Percentiles rank a stretch among this genome's conserved stretches.
phyloP scores from a whole-genome alignment of 1,139 yeast species.

The Saccharomyces hybrid region DNA sequence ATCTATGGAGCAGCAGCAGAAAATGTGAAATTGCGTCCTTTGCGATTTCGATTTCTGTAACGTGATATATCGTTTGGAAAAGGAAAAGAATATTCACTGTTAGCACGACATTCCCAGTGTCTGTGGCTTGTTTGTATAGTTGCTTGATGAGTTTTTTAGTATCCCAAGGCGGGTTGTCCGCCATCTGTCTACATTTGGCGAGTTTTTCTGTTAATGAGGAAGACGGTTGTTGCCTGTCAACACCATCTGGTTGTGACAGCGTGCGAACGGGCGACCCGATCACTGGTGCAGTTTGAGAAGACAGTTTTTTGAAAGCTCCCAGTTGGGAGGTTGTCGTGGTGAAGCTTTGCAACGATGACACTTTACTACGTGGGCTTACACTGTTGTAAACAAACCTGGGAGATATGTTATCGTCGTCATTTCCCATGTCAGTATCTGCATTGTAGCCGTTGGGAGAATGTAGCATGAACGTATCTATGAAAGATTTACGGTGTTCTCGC shows the following conservation, averaged over 20 bases:
- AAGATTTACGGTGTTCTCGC: constrained; percentile 20
- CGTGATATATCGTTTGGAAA: constrained; percentile 26
- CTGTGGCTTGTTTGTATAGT: constrained; percentile 27
- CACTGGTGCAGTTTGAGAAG: neutral
- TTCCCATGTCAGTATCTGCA: constrained; percentile 4
- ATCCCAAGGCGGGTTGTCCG: constrained; percentile 26
- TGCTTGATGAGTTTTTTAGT: constrained; percentile 24
- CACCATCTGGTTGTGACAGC: neutral
- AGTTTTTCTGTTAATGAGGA: neutral
- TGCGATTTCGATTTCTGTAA: constrained; percentile 20
- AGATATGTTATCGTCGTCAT: neutral
- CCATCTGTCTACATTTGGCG: neutral
- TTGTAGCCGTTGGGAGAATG: constrained; percentile 8
- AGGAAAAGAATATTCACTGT: constrained; percentile 23
- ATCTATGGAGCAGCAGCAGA: constrained; percentile 27
- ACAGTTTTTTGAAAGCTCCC: constrained; percentile 8
- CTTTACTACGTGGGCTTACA: constrained; percentile 12
- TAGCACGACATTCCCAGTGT: constrained; percentile 27
- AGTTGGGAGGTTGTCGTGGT: constrained; percentile 9
- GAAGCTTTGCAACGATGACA: constrained; percentile 13
- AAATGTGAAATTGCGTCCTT: constrained; percentile 29
- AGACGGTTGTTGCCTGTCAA: neutral
- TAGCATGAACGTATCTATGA: constrained; percentile 21
- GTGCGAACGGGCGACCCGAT: neutral
- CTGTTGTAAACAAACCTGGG: constrained; percentile 9